Percentiles rank a stretch among this genome's conserved stretches.
Conservation (phyloP, 2,329 filamentous ascomycete genomes). For the Albophoma yamanashiensis region DNA sequence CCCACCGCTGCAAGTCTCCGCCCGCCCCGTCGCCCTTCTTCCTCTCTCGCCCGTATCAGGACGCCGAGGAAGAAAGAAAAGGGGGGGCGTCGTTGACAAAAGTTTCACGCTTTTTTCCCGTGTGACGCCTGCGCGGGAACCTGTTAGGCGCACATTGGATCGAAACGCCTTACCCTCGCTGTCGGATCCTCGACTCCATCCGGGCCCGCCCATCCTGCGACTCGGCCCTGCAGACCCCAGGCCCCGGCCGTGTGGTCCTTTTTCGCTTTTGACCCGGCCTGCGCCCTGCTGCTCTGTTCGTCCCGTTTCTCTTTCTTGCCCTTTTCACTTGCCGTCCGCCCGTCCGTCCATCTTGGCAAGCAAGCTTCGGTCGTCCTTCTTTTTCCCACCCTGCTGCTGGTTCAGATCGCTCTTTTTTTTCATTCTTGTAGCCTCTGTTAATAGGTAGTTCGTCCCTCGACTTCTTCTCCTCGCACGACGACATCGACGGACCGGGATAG, state of each 20-base stretch:
- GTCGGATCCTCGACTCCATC: not conserved
- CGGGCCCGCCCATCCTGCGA: not conserved
- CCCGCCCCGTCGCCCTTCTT: not conserved
- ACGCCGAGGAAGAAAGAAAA: not conserved
- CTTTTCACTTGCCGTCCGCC: not conserved
- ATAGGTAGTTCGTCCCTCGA: not conserved
- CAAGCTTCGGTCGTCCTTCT: conserved; percentile 7
- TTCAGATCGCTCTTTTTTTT: conserved; percentile 40
- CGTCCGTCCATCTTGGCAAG: not conserved
- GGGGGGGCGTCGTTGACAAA: not conserved
- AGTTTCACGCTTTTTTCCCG: not conserved
- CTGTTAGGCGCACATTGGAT: not conserved
- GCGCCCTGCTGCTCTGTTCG: not conserved
- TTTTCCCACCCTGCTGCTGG: conserved; percentile 37
- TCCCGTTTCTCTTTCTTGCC: not conserved
- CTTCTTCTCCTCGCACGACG: not conserved
- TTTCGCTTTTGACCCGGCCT: not conserved
- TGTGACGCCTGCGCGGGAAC: not conserved
- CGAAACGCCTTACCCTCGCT: not conserved
- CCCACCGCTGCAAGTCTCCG: no score
- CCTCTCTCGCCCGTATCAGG: not conserved
- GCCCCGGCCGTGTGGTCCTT: not conserved
- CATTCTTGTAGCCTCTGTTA: no score
- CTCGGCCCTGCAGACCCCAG: not conserved
- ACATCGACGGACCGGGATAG: not conserved